Conservation (phyloP, 495 filamentous ascomycete genomes). For the Collariella sp. region DNA sequence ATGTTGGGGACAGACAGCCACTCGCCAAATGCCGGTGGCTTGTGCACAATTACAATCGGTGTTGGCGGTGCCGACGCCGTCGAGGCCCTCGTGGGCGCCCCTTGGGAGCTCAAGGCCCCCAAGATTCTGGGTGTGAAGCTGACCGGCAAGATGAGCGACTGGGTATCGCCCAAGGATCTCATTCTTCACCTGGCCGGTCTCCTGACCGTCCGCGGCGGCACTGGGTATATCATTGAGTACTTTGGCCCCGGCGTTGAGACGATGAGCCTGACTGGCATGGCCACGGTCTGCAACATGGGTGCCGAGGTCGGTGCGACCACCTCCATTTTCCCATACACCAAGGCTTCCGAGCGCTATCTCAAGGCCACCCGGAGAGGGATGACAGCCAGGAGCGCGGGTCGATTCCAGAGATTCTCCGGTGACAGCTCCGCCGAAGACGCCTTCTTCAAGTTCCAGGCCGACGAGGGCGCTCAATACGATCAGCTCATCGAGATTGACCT, state of each 20-base stretch:
- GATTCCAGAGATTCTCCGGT: constrained; percentile 41
- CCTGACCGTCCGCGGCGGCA: constrained; percentile 89
- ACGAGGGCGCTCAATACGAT: constrained; percentile 78
- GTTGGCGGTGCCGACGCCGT: constrained; percentile 97
- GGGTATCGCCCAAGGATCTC: constrained; percentile 91
- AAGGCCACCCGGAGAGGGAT: constrained; percentile 69
- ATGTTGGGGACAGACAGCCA: constrained; percentile 99
- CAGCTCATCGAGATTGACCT: constrained; percentile 87
- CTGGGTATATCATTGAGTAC: constrained; percentile 92
- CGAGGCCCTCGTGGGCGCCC: constrained; percentile 89
- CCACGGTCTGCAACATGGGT: constrained; percentile 80
- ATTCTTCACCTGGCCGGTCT: constrained; percentile 83
- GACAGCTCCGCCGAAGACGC: constrained; percentile 28
- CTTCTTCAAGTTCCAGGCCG: constrained; percentile 52
- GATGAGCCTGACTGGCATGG: constrained; percentile 86
- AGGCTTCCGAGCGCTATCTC: constrained; percentile 58
- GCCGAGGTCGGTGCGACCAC: constrained; percentile 95
- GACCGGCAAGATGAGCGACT: constrained; percentile 74
- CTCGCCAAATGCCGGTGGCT: constrained; percentile 89
- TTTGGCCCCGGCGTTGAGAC: constrained; percentile 77
- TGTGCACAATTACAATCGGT: constrained; percentile 92
- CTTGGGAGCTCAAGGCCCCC: constrained; percentile 95
- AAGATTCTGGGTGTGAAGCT: constrained; percentile 80
- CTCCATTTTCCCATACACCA: constrained; percentile 64
- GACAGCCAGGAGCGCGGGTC: constrained; percentile 55